Base-by-base conservation (phyloP, 345 rosid genomes). In the Moringa oleifera region DNA sequence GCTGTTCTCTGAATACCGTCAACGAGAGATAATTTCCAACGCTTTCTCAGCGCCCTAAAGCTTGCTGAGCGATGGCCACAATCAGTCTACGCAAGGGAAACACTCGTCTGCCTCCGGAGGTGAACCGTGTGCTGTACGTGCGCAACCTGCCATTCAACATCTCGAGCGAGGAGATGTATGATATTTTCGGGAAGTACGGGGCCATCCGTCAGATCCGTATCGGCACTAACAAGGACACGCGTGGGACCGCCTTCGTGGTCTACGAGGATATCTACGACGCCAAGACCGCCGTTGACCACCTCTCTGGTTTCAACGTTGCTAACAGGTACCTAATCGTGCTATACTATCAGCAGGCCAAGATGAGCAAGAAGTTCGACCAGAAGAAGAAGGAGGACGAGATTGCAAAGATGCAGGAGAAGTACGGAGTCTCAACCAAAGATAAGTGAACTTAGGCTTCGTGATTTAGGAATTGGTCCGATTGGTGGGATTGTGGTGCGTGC, bases 161-260 rank as follows among this genome's bases (percentile, higher is more conserved):
- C 59, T 84, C 99, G 53, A 86, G 96, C 80, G 96, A 94, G 79
- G 99, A 94, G 95, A 94, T 90, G 95, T 94, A 94, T 84, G 99
- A 94, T 62, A 94, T 94, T 56, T 94, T 94, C 79, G 96, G 97
- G 28, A 94, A 94, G 69, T 94, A 88, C 79, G 99, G 97, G 0
- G 95, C 93, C 56, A 94, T 94, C 28, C 95, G 96, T 20, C 99
- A 94, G 87, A 90, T 94, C 62, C 92, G 99, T 4, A 79, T 90
- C 65, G 99, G 99, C 1, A 85, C 78, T 53, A 77, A 79, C 77
- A 94, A 94, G 81, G 96, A 85, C 71, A 94, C 99, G 0, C 85
- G 95, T 37, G 99, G 95, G 5, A 86, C 97, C 6, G 99, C 99
- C 15, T 94, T 83, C 71, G 97, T 94, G 12, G 93, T 90, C 6